Evolutionary conservation across 108 stramenopile genomes (phyloP).

Genomic region (Skeletonema tropicum): DNA sequence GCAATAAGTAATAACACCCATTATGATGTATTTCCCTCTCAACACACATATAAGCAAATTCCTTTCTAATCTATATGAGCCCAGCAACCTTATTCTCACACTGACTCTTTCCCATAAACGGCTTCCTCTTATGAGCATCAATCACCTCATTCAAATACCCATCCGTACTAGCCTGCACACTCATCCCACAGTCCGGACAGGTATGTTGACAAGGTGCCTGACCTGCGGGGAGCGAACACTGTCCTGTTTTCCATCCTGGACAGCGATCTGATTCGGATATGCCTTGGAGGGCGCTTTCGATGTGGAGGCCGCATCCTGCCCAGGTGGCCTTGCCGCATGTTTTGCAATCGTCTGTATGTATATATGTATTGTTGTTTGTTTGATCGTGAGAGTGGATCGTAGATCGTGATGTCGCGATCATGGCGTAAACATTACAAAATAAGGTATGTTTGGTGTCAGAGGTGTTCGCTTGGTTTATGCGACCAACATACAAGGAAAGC

Average conservation of each 20-base stretch:
- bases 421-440: neutral
- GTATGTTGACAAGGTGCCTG: neutral
- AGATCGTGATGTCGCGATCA: too few species aligned
- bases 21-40: too few species aligned
- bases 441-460: slow-evolving; percentile 6
- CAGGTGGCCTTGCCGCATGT: slow-evolving; percentile 8
- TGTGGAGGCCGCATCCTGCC: slow-evolving; percentile 6
- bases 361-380: neutral
- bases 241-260: slow-evolving; percentile 10
- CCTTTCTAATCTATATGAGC: too few species aligned
- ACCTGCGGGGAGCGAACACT: neutral
- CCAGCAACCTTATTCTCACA: slow-evolving; percentile 19
- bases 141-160: slow-evolving; percentile 7
- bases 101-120: slow-evolving; percentile 5
- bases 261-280: slow-evolving; percentile 1
- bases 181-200: slow-evolving; percentile 12
- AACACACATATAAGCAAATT: too few species aligned
- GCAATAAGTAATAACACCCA: too few species aligned
- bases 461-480: too few species aligned
- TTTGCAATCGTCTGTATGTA: neutral
- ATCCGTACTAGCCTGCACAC: slow-evolving; percentile 14
- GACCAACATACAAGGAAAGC: neutral
- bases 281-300: slow-evolving; percentile 4
- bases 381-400: too few species aligned
- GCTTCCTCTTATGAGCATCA: slow-evolving; percentile 16